phyloP scores from a whole-genome alignment of 164 flowering plant species.

The Stephania japonica region DNA sequence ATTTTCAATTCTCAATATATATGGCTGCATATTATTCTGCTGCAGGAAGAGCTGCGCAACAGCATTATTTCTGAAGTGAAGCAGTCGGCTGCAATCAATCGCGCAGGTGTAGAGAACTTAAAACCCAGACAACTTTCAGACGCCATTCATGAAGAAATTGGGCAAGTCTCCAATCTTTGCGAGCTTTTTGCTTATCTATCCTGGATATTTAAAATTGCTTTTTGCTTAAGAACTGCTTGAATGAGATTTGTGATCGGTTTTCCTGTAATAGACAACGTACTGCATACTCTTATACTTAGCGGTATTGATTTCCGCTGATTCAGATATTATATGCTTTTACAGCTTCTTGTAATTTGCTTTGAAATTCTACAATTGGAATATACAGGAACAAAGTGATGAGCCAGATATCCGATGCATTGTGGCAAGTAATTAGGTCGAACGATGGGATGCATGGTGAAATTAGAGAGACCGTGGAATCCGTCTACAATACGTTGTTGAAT shows the following conservation, averaged over 20 bases:
- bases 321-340: no score
- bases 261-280: neutral
- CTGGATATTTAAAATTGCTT: neutral
- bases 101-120: constrained; percentile 63
- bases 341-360: neutral
- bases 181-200: neutral
- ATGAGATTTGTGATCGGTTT: neutral
- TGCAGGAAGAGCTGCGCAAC: constrained; percentile 75
- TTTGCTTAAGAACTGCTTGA: no score
- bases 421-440: constrained; percentile 65
- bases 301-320: no score
- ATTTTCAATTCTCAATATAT: neutral
- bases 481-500: constrained; percentile 49
- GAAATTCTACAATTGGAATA: constrained; percentile 9
- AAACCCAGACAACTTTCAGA: constrained; percentile 84
- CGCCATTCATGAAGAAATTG: constrained; percentile 70
- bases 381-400: constrained; percentile 49
- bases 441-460: constrained; percentile 85
- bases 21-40: constrained; percentile 5
- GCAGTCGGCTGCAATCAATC: constrained; percentile 68
- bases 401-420: constrained; percentile 64
- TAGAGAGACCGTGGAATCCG: constrained; percentile 64
- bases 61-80: constrained; percentile 51
- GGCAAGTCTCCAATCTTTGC: constrained; percentile 36
- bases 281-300: neutral